Evolutionary conservation across 2,329 filamentous ascomycete genomes (phyloP), one percentile per base, ranked within the genome.

Genomic region (Sclerotinia minor): DNA sequence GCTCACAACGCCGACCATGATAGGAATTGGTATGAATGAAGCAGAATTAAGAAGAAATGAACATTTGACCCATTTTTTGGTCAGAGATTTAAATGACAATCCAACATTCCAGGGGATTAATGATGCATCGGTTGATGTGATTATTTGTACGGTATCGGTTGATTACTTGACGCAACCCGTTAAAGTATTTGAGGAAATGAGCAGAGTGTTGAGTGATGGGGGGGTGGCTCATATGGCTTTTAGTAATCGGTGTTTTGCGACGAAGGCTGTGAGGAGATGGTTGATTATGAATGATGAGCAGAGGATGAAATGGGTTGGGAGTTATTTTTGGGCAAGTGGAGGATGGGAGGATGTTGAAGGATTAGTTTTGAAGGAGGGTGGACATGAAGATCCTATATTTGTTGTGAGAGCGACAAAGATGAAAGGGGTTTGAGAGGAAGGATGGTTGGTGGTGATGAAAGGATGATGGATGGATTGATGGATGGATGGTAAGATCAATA

Each of bases 281-380:
- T 73, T 84, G 72, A 73, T 76, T 65, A 74, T 83, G 38, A 71
- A 75, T 63, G 82, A 83, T 69, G 77, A 78, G 59, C 79, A 82
- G 71, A 77, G 81, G 60, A 72, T 84, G 70, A 71, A 77, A 67
- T 82, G 84, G 79, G 81, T 85, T 19, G 83, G 81, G 11, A 82
- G 84, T 68, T 85, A 83, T 71, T 75, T 85, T 68, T 79, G 80
- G 73, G 73, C 69, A 1, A 73, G 73, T 72, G 79, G 81, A 8
- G 83, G 82, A 0, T 86, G 83, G 83, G 78, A 77, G 45, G 73
- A 80, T n/a, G 80, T 85, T 41, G 82, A 85, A 76, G 82, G 84
- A 70, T 79, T 85, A n/a, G 79, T 83, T 66, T 69, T 83, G n/a
- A 81, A 80, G 69, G 78, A 81, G 69, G 77, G 78, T 32, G 77